Percentiles rank a stretch among this genome's conserved stretches.
Conservation (phyloP, 169 alveolate genomes). For the Plasmodium blacklocki region DNA sequence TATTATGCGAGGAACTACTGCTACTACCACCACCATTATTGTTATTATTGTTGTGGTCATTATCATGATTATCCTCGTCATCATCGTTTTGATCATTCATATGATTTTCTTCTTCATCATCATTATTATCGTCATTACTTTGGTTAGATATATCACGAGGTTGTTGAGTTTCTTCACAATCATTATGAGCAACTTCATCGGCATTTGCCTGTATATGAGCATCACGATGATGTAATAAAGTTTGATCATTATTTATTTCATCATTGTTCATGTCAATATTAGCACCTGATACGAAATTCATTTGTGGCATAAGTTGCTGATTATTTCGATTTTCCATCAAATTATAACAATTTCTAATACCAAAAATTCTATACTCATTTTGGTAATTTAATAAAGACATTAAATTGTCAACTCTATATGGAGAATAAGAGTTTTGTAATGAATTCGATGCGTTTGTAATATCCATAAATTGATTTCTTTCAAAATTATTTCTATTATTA, state of each 20-base stretch:
- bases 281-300: conserved; percentile 1
- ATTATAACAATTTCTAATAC: conserved; percentile 67
- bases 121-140: conserved; percentile 4
- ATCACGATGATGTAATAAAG: background rate
- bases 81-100: conserved; percentile 6
- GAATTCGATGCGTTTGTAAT: conserved; percentile 34
- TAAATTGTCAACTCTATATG: conserved; percentile 57
- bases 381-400: conserved; percentile 59
- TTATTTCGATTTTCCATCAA: conserved; percentile 33
- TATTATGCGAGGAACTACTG: conserved; percentile 5
- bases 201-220: background rate
- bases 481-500: conserved; percentile 33
- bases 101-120: conserved; percentile 6
- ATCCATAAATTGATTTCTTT: conserved; percentile 40
- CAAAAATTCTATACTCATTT: conserved; percentile 70
- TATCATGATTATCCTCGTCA: conserved; percentile 10
- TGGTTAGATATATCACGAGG: too few species aligned
- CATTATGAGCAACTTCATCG: background rate
- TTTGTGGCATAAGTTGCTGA: conserved; percentile 11
- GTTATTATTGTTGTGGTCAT: background rate
- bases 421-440: conserved; percentile 31
- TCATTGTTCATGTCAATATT: background rate
- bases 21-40: conserved; percentile 19
- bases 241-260: conserved; percentile 10
- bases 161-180: background rate